Base-by-base conservation (phyloP, 768 basidiomycete species). In the Kwoniella europaea region DNA sequence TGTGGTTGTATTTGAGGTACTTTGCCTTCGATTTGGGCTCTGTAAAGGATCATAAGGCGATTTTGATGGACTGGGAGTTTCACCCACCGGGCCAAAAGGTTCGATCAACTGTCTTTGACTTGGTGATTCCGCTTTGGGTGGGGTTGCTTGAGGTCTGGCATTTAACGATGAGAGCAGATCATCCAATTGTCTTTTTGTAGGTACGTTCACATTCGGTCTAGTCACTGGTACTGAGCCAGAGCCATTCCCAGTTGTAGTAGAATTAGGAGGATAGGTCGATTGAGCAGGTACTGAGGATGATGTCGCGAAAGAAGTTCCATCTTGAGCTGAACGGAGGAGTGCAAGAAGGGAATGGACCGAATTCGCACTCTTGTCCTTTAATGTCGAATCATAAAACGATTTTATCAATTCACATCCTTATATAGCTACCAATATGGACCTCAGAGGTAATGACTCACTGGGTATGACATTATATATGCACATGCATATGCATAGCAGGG, bases 141-240 rank as follows among this genome's bases (percentile, higher is more conserved):
- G 57, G 27, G 52, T 10, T 62, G 42, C 43, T 44, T 41, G 43
- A 7, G 57, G 71, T 52, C 62, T 55, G 15, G 66, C 52, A 56
- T 75, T 72, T n/a, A 80, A 71, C 15, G 77, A 78, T 15, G 71
- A 41, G 18, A 80, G 67, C 12, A 80, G 73, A 50, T 78, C 77
- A 59, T 78, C 74, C 5, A 80, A 66, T 58, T 80, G 75, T 50
- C 76, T 63, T 42, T 76, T 65, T 10, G 71, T 67, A 18, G 78
- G 78, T 13, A 79, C 46, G 16, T 22, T 27, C 27, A 79, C 46
- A 22, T 22, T 27, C 27, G 67, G 60, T 54, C 22, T 52, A 12
- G 56, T 22, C 27, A 20, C 9, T 27, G 24, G 16, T 57, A 59
- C 44, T 52, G 71, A 43, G 24, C 43, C 15, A 46, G 58, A 9